Percentiles rank a stretch among this genome's conserved stretches.
Conservation (phyloP, 2,329 filamentous ascomycete genomes). For the Aquanectria penicillioides region DNA sequence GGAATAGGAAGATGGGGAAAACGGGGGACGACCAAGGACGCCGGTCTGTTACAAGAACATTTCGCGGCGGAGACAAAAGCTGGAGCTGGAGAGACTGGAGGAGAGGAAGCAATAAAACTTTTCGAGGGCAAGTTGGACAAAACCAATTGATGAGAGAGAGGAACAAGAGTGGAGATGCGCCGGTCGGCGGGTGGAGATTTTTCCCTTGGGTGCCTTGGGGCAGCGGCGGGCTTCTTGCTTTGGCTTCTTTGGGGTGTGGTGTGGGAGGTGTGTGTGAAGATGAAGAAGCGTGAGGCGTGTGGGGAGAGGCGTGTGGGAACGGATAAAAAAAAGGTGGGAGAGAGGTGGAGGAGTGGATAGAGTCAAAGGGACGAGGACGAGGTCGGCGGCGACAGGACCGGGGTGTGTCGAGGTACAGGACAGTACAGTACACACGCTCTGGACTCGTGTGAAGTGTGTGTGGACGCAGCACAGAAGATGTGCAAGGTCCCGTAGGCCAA, state of each 20-base stretch:
- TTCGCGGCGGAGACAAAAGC: constrained; percentile 35
- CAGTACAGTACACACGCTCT: constrained; percentile 12
- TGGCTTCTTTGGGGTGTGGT: constrained; percentile 38
- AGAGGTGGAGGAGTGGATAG: constrained; percentile 35
- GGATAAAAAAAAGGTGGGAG: constrained; percentile 26
- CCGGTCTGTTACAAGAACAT: constrained; percentile 41
- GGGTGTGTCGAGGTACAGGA: constrained; percentile 28
- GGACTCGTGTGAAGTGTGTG: constrained; percentile 17
- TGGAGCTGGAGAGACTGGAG: constrained; percentile 41
- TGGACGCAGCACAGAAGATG: background rate
- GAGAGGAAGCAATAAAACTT: constrained; percentile 43
- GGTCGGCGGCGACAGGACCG: constrained; percentile 40
- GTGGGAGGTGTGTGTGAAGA: constrained; percentile 24
- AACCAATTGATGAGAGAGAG: constrained; percentile 43
- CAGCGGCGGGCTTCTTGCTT: constrained; percentile 31
- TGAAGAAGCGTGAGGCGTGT: constrained; percentile 16
- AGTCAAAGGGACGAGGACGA: constrained; percentile 31
- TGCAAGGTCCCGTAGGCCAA: constrained; percentile 19
- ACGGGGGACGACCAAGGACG: constrained; percentile 35
- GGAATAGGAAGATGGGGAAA: constrained; percentile 31
- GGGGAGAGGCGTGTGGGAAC: constrained; percentile 36
- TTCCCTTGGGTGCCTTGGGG: constrained; percentile 41
- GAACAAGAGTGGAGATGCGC: constrained; percentile 43
- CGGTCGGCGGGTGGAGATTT: constrained; percentile 41
- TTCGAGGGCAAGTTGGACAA: constrained; percentile 43